Percentiles rank a stretch among this genome's conserved stretches.
Evolutionary conservation across 148 eudicot genomes (phyloP).

Genomic region (Cornus controversa): DNA sequence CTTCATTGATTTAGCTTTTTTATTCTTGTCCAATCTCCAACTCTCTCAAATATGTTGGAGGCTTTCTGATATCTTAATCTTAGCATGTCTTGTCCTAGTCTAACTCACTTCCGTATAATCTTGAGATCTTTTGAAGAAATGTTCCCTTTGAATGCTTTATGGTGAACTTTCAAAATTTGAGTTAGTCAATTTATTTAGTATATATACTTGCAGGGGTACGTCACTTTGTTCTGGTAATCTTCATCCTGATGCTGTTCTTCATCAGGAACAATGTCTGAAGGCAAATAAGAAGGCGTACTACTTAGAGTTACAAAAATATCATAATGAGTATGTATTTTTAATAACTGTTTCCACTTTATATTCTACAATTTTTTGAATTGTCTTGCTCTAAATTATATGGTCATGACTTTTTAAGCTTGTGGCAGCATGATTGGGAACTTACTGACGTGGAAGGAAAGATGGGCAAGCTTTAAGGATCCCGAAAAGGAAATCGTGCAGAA

Average conservation of each 20-base stretch:
- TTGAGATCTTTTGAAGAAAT: background rate
- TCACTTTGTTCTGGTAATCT: constrained; percentile 70
- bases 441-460: constrained; percentile 67
- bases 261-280: constrained; percentile 50
- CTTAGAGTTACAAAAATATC: constrained; percentile 66
- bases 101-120: background rate
- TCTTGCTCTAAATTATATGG: background rate
- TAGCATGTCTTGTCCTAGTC: background rate
- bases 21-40: background rate
- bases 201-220: constrained; percentile 56
- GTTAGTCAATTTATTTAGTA: background rate
- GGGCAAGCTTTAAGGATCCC: constrained; percentile 53
- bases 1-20: too few relatives aligned
- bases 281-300: constrained; percentile 68
- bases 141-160: constrained; percentile 9
- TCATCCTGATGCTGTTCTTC: constrained; percentile 76
- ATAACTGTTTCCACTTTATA: background rate
- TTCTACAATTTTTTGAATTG: too few relatives aligned
- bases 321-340: constrained; percentile 20
- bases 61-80: background rate
- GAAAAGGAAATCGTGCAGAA: constrained; percentile 51
- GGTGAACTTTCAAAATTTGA: background rate
- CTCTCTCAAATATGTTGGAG: background rate
- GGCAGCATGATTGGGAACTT: constrained; percentile 77
- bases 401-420: constrained; percentile 20